These are phyloP conservation scores for Penicillium taxi DNA, from an alignment of 495 filamentous ascomycete species.

Conservation along the genomic window DNA sequence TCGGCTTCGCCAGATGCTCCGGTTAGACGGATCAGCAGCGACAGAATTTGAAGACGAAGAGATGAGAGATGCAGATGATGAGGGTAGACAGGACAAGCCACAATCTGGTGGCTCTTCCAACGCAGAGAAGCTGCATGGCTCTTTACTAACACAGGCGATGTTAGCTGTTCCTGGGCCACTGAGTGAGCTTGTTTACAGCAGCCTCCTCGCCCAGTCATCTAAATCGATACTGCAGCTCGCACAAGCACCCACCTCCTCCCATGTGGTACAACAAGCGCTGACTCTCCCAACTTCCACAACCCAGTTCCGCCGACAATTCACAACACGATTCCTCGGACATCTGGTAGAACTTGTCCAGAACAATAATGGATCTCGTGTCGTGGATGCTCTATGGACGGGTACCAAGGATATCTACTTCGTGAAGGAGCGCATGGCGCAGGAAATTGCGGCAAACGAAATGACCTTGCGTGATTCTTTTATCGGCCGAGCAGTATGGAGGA, in stretches of 20 bases:
- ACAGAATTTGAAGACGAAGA: slow-evolving; percentile 14
- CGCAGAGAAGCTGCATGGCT: slow-evolving; percentile 52
- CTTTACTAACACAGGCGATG: slow-evolving; percentile 59
- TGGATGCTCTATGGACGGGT: slow-evolving; percentile 67
- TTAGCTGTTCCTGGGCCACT: slow-evolving; percentile 49
- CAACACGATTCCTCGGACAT: slow-evolving; percentile 50
- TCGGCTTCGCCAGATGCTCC: slow-evolving; percentile 51
- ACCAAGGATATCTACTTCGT: slow-evolving; percentile 58
- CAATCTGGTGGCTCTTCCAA: slow-evolving; percentile 16
- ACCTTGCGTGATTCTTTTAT: slow-evolving; percentile 63
- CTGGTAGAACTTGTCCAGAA: slow-evolving; percentile 60
- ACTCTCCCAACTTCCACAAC: slow-evolving; percentile 47
- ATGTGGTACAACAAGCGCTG: slow-evolving; percentile 62
- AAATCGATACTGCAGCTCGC: slow-evolving; percentile 42
- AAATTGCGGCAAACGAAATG: slow-evolving; percentile 53
- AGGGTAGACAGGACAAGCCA: slow-evolving; percentile 30
- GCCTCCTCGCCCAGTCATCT: slow-evolving; percentile 38
- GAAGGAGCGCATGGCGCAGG: slow-evolving; percentile 58
- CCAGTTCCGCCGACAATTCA: slow-evolving; percentile 55
- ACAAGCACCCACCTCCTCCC: slow-evolving; percentile 54
- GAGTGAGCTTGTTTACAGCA: slow-evolving; percentile 49
- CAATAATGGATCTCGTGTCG: slow-evolving; percentile 65
- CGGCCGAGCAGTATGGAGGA: slow-evolving; percentile 79
- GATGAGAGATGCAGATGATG: slow-evolving; percentile 27
- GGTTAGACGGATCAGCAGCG: slow-evolving; percentile 28